phyloP scores from a whole-genome alignment of 1,284 basidiomycete genomes.

The Mrakiaceae sp. region DNA sequence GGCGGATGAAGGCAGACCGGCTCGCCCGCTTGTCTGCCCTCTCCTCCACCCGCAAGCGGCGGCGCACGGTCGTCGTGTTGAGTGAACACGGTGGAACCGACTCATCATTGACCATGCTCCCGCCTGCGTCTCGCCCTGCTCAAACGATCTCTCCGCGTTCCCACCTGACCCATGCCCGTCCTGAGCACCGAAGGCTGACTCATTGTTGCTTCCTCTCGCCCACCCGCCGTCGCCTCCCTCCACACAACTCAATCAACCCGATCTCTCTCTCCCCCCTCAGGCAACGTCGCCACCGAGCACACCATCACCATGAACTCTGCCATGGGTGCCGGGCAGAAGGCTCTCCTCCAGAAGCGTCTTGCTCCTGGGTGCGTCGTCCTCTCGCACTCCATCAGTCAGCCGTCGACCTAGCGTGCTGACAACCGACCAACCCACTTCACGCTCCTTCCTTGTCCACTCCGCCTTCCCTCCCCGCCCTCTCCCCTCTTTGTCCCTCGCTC shows the following conservation, averaged over 20 bases:
- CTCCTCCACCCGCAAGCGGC: too few relatives aligned
- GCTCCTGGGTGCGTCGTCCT: constrained; percentile 52
- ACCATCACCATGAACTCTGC: constrained; percentile 11
- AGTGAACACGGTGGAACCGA: too few relatives aligned
- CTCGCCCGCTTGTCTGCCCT: too few relatives aligned
- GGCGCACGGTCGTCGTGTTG: too few relatives aligned
- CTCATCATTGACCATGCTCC: not conserved
- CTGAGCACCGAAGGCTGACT: not conserved
- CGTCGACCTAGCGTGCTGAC: too few relatives aligned
- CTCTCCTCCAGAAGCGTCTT: constrained; percentile 75
- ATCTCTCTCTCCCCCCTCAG: not conserved
- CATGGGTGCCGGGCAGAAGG: constrained; percentile 53
- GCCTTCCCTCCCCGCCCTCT: not conserved
- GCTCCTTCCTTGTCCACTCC: not conserved
- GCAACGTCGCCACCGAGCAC: not conserved
- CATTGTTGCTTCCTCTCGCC: not conserved
- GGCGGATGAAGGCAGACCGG: too few relatives aligned
- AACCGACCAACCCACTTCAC: too few relatives aligned
- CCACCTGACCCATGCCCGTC: not conserved
- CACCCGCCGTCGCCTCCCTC: not conserved
- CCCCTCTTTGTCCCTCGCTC: not conserved
- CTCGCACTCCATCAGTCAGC: too few relatives aligned
- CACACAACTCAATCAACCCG: not conserved
- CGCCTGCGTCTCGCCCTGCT: not conserved
- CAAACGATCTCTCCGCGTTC: too few relatives aligned